Evolutionary conservation across 768 basidiomycete genomes (phyloP).

Genomic region (Russula dissimulans): DNA sequence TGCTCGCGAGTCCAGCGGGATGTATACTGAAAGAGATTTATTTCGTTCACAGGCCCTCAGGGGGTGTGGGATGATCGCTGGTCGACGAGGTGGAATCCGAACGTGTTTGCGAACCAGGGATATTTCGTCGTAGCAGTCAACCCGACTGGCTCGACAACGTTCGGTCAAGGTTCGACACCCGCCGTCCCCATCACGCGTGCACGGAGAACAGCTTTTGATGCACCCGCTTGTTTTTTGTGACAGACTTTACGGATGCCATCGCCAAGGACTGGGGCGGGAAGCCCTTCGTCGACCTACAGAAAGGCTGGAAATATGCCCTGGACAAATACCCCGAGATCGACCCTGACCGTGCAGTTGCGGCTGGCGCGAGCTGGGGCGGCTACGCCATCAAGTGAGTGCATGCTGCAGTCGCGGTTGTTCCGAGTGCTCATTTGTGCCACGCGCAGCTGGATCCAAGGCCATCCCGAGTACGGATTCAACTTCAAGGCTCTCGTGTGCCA

Average conservation of each 20-base stretch:
- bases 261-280: slow-evolving; percentile 79
- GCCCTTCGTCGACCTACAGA: slow-evolving; percentile 67
- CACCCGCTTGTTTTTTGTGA: neutral
- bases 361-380: slow-evolving; percentile 81
- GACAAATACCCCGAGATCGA: slow-evolving; percentile 60
- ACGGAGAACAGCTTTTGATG: neutral
- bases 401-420: neutral
- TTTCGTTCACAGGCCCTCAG: slow-evolving; percentile 44
- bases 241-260: slow-evolving; percentile 77
- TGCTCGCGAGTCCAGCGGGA: neutral
- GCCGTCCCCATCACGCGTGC: neutral
- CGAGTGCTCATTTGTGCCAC: neutral
- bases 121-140: slow-evolving; percentile 86
- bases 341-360: slow-evolving; percentile 52
- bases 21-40: neutral
- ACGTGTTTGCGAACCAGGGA: slow-evolving; percentile 67
- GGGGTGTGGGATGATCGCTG: slow-evolving; percentile 87
- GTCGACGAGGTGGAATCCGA: slow-evolving; percentile 90
- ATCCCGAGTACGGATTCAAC: slow-evolving; percentile 76
- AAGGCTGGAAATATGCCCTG: slow-evolving; percentile 65
- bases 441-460: slow-evolving; percentile 86
- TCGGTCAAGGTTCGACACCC: slow-evolving; percentile 59
- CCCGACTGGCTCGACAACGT: slow-evolving; percentile 90
- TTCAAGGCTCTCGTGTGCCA: slow-evolving; percentile 92
- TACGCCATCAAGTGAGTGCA: slow-evolving; percentile 69